Base-by-base conservation (phyloP, 345 rosid species). In the Nephelium lappaceum region DNA sequence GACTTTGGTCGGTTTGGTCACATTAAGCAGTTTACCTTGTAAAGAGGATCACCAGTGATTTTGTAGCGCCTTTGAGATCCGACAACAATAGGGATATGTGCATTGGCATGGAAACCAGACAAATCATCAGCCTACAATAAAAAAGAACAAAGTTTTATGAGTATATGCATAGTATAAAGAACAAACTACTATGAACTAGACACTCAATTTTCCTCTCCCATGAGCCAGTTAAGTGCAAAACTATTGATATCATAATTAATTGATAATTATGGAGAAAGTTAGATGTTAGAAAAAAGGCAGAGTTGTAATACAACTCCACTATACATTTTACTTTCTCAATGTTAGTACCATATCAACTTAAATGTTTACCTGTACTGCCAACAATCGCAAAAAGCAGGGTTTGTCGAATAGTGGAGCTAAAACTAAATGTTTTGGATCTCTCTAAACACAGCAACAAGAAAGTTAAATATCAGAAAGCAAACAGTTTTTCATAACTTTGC, bases 391-490 rank as follows among this genome's bases (percentile, higher is more conserved):
- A 79, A 89, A 87, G 85, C 92, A 89, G 23, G 92, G 88, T 70
- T 89, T 89, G 80, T 89, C 92, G 65, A 89, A 87, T 27, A 87
- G 89, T 69, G 86, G 90, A 79, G 90, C 90, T 81, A 89, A 64
- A 65, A 84, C 10, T 24, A 80, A n/a, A n/a, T 89, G 92, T 84
- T 84, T 89, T 36, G 85, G 70, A 81, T 89, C 85, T 63, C 76
- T 83, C 92, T 89, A 84, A 76, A 71, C 6, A 57, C 14, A 78
- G 15, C 15, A 60, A 76, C 25, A 67, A 14, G 15, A 16, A 51
- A 64, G 58, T 3, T 21, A 70, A 21, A 12, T 19, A 31, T 72
- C 49, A 83, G 73, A 69, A 24, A 1, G 19, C n/a, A 72, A 69
- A 66, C 19, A 24, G 5, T 53, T 5, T 15, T 53, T 49, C 5